Base-by-base conservation (phyloP, 1,139 yeast species). In the Geotrichum candidum region DNA sequence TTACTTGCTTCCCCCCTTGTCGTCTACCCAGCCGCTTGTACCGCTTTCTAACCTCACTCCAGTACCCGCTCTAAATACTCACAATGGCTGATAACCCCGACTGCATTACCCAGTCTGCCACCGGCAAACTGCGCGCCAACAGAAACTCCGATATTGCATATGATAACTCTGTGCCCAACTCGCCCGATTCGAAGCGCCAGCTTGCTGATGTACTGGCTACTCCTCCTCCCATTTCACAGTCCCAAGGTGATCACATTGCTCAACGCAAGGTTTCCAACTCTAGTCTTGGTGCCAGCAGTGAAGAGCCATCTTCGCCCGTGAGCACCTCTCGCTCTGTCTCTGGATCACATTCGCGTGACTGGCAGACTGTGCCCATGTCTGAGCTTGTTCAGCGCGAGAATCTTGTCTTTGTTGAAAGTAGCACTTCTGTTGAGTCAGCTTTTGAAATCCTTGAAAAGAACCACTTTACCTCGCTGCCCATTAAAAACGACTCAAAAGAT, bases 401-500 rank as follows among this genome's bases (percentile, higher is more conserved):
- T 73, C 80, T 94, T 70, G 83, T 91, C 59, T 80, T 84, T 58
- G 87, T 91, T 66, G 83, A 84, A 66, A 82, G 82, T 0, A 75
- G 81, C 27, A 78, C 84, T 53, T 84, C 96, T 1, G 96, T 92
- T 22, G 97, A 92, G 73, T 81, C 85, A 63, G 97, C 98, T 1
- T 94, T 90, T 76, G 91, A 91, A 69, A 85, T 87, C 2, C 79
- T 94, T 69, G 81, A 82, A 56, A 76, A 80, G 51, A 82, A 92
- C 74, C 85, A 88, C 65, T 82, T 94, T 70, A 92, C 97, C 2
- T 86, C 95, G 48, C 78, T 94, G 61, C 98, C 98, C 0, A 96
- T 94, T 72, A 65, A 58, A 50, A 38, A 51, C 51, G 53, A 50
- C 25, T 59, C 66, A 3, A 70, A 63, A 15, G 59, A 66, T 46